These are phyloP conservation scores for Plasmodium billcollinsi DNA, from an alignment of 169 alveolate genomes.

Conservation along the genomic window DNA sequence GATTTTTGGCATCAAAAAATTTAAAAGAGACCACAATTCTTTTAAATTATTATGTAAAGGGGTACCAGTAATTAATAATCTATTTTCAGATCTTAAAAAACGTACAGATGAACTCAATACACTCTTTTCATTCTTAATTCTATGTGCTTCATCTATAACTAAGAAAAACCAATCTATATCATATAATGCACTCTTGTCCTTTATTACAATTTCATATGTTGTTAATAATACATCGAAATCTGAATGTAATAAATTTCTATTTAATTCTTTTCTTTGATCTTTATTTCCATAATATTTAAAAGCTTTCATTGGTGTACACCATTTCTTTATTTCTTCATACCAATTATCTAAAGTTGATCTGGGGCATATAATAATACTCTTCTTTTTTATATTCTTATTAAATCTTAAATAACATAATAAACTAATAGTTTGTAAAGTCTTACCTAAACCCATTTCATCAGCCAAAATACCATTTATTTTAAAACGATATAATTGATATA, in stretches of 20 bases:
- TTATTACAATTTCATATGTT: conserved; percentile 94
- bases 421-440: conserved; percentile 97
- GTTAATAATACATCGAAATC: conserved; percentile 95
- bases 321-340: conserved; percentile 96
- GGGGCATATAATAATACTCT: conserved; percentile 97
- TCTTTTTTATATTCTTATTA: conserved; percentile 94
- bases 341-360: conserved; percentile 97
- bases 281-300: conserved; percentile 96
- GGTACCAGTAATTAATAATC: conserved; percentile 98
- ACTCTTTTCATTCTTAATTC: conserved; percentile 97
- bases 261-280: conserved; percentile 90
- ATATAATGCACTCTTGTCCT: conserved; percentile 93
- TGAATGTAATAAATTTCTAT: conserved; percentile 81
- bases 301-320: conserved; percentile 95
- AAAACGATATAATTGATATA: conserved; percentile 94
- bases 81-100: conserved; percentile 93
- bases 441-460: conserved; percentile 99
- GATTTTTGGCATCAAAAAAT: conserved; percentile 97
- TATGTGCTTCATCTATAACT: conserved; percentile 99
- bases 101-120: conserved; percentile 94
- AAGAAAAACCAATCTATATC: conserved; percentile 95
- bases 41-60: conserved; percentile 98
- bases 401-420: conserved; percentile 94
- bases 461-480: conserved; percentile 98
- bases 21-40: conserved; percentile 98